Base-by-base conservation (phyloP, 495 filamentous ascomycete species). In the Aspergillus hancockii region DNA sequence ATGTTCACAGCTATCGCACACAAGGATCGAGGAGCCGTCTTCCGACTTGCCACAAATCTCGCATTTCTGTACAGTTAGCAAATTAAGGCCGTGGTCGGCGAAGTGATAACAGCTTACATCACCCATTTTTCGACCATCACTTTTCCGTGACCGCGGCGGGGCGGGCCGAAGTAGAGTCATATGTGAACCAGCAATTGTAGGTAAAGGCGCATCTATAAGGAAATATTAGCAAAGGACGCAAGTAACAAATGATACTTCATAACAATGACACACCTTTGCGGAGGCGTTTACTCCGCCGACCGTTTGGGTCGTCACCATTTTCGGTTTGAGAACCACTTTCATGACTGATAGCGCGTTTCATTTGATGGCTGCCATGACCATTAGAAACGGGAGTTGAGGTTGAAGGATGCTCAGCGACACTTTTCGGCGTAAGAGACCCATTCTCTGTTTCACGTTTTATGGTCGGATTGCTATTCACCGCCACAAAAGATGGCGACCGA, bases 1-100 rank as follows among this genome's bases (percentile, higher is more conserved):
- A 63, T 88, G 80, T 50, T 98, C 93, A 66, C 94, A 99, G 61
- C 90, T 90, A 57, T 98, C 94, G 74, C 94, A 99, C n/a, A 90
- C 75, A 2, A 96, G 75, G 38, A 97, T 80, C 22, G 84, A 83
- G 18, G 72, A 66, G 25, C 71, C 75, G 63, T 91, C 90, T n/a
- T 96, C 90, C n/a, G 76, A 85, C 70, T 82, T 93, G 19, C 89
- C 90, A 68, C 94, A 99, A 40, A 82, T 80, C 67, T 98, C 92
- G 67, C 94, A 99, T 74, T 86, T 87, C 90, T 93, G 47, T 19
- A 14, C 50, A 14, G 25, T 67, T 59, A 63, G 57, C 30, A 49
- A 41, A 38, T 57, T 21, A 46, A 31, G 13, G 21, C 9, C 25
- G 54, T 38, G 36, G 38, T 43, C 40, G 50, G 40, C 32, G 50